Evolutionary conservation across 768 basidiomycete genomes (phyloP).

Genomic region (Lepiota venenata): DNA sequence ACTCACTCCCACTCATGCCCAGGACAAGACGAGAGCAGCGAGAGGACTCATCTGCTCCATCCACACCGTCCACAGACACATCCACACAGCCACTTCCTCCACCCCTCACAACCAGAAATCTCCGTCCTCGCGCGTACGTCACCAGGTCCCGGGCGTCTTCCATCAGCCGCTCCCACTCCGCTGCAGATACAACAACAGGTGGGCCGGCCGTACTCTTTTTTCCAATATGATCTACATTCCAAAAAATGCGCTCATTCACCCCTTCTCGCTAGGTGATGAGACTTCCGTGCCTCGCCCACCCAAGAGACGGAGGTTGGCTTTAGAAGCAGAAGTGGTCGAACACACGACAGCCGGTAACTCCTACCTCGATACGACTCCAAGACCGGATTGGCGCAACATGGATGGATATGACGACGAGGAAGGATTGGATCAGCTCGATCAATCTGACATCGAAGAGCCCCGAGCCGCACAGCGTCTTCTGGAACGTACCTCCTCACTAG

Average conservation of each 20-base stretch:
- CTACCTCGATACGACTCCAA: background rate
- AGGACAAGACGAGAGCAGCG: background rate
- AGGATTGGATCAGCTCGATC: conserved; percentile 4
- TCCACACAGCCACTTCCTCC: conserved; percentile 16
- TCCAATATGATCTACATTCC: too few species aligned
- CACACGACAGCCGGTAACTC: background rate
- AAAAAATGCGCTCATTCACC: too few species aligned
- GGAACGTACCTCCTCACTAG: background rate
- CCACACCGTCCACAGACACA: background rate
- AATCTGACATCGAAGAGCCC: conserved; percentile 3
- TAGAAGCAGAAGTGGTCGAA: background rate
- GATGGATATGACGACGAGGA: conserved; percentile 8
- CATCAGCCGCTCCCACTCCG: conserved; percentile 14
- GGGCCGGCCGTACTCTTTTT: background rate
- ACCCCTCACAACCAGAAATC: conserved; percentile 21
- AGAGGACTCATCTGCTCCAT: background rate
- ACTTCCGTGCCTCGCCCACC: background rate
- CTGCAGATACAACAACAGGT: conserved; percentile 5
- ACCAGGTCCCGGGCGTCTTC: conserved; percentile 19
- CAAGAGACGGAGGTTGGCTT: conserved; percentile 15
- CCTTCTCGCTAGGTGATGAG: background rate
- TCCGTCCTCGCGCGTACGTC: conserved; percentile 11
- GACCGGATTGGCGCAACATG: background rate
- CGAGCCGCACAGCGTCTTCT: background rate
- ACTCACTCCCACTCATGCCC: background rate